A percentile compares a stretch with the other conserved stretches of the same genome.
Conservation (phyloP, 106 monocot genomes). For the Apostasia shenzhenica region DNA sequence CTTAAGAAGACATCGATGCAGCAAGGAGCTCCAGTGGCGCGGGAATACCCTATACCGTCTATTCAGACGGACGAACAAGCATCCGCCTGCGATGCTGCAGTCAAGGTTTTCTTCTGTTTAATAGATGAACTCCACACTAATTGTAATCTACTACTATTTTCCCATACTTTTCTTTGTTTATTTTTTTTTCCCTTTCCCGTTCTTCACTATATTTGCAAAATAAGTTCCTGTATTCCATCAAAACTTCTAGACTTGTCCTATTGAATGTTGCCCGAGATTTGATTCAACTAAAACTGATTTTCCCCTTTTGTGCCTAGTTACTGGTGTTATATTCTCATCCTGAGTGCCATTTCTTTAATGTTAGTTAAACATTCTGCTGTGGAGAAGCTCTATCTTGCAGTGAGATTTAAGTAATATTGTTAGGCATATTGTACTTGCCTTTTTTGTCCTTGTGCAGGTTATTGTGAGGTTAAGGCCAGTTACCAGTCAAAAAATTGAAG, state of each 20-base stretch:
- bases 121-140: background rate
- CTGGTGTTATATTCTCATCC: too few relatives aligned
- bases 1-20: conserved; percentile 15
- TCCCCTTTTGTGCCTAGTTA: too few relatives aligned
- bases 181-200: background rate
- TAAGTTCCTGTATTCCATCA: background rate
- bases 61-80: background rate
- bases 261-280: background rate
- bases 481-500: conserved; percentile 21
- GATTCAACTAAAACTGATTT: background rate
- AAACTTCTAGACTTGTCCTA: background rate
- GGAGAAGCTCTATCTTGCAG: background rate
- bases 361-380: background rate
- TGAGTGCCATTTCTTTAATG: background rate
- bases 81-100: conserved; percentile 15
- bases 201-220: background rate
- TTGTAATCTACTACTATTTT: background rate
- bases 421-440: background rate
- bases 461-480: conserved; percentile 54
- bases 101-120: conserved; percentile 27
- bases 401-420: background rate
- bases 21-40: background rate
- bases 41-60: background rate
- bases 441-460: conserved; percentile 34
- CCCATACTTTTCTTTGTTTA: background rate